Base-by-base conservation (phyloP, 306 rosid species). In the Oxytropis ochrocephala region DNA sequence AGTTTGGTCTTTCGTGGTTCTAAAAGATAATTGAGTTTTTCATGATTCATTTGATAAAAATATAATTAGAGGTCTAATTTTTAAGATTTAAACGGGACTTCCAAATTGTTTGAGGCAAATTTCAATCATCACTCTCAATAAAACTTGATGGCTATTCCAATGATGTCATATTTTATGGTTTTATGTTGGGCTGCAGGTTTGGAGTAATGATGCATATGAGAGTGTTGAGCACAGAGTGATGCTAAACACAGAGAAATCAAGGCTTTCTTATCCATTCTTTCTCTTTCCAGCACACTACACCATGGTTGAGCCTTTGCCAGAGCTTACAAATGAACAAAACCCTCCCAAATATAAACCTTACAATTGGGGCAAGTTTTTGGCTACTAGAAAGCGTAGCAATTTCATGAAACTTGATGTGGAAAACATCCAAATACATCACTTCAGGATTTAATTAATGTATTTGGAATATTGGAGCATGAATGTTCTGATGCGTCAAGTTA, bases 241-340 rank as follows among this genome's bases (percentile, higher is more conserved):
- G 14, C 32, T 82, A 51, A 83, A 83, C 78, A 11, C 81, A 2
- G 75, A 84, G 11, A 79, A 51, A 72, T 78, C 84, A 47, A 89
- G 93, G 75, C 70, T 72, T 55, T 84, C 89, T 0, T 72, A 83
- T 54, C 80, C 89, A 0, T 81, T 50, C 82, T 83, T 83, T 79
- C 50, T 89, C 27, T 70, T 71, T 13, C 93, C 96, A 2, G 67
- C 93, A 33, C 92, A 87, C 71, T 73, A 74, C 85, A 85, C 84
- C n/a, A 11, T 75, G 36, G 84, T 84, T n/a, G 56, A 73, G 54
- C 89, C 87, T 0, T 46, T 85, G 57, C 65, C 82, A 27, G 84
- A 81, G 80, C 81, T 88, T 2, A 44, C 17, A 27, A 41, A 52
- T 63, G 75, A 82, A 17, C 72, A 81, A 53, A 80, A 73, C 58